Evolutionary conservation across 345 rosid species (phyloP).

Genomic region (Rhodomyrtus tomentosa): DNA sequence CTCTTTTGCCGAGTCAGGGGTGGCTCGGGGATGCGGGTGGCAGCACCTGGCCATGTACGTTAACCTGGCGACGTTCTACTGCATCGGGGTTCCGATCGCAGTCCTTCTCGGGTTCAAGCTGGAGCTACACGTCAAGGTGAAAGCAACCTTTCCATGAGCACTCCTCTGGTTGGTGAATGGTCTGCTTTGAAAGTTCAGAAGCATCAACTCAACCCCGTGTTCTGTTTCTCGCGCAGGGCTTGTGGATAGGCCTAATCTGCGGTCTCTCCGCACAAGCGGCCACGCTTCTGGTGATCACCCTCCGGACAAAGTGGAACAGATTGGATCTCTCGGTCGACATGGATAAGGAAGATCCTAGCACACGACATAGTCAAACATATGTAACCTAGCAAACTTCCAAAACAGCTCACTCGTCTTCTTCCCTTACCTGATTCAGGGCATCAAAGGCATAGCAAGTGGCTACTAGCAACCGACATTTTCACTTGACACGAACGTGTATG

Average conservation of each 20-base stretch:
- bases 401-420: not conserved
- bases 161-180: too few relatives aligned
- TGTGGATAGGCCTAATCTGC: conserved; percentile 70
- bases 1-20: conserved; percentile 20
- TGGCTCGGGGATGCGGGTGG: conserved; percentile 77
- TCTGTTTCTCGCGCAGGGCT: conserved; percentile 27
- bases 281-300: conserved; percentile 29
- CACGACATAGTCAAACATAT: not conserved
- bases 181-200: too few relatives aligned
- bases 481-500: not conserved
- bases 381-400: not conserved
- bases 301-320: conserved; percentile 38
- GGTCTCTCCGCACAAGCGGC: conserved; percentile 35
- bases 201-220: not conserved
- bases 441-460: not conserved
- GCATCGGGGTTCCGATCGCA: conserved; percentile 40
- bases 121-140: conserved; percentile 38
- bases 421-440: not conserved
- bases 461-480: not conserved
- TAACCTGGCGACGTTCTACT: conserved; percentile 45
- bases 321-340: conserved; percentile 1
- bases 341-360: not conserved
- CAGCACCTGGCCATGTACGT: conserved; percentile 40
- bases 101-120: conserved; percentile 42
- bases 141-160: not conserved